These are phyloP conservation scores for Globisporangium yorkense DNA, from an alignment of 352 stramenopile genomes.

Conservation along the genomic window DNA sequence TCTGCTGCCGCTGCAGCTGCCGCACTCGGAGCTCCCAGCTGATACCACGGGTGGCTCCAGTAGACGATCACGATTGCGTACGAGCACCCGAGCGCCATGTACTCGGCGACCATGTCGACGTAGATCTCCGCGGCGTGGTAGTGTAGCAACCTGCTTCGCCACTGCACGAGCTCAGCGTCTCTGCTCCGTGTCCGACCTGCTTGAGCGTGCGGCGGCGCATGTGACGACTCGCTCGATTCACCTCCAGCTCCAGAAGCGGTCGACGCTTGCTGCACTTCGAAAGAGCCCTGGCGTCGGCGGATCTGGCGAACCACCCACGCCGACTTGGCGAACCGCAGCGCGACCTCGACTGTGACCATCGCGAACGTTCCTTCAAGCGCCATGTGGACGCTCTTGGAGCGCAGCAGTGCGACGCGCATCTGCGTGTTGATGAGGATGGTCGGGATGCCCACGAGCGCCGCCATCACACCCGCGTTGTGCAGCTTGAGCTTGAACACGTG, in stretches of 20 bases:
- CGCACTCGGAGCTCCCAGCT: background rate
- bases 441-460: slow-evolving; percentile 23
- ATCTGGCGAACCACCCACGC: slow-evolving; percentile 1
- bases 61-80: slow-evolving; percentile 27
- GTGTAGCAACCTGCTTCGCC: slow-evolving; percentile 4
- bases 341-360: slow-evolving; percentile 24
- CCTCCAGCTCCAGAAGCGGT: background rate
- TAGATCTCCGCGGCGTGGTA: slow-evolving; percentile 13
- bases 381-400: slow-evolving; percentile 17
- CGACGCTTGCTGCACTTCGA: background rate
- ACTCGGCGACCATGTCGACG: slow-evolving; percentile 44
- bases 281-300: background rate
- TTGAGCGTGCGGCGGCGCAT: background rate
- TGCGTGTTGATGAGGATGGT: slow-evolving; percentile 42
- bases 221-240: background rate
- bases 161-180: slow-evolving; percentile 4
- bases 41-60: slow-evolving; percentile 30
- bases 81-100: slow-evolving; percentile 39
- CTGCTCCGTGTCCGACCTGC: background rate
- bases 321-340: slow-evolving; percentile 19
- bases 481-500: slow-evolving; percentile 24
- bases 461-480: slow-evolving; percentile 28
- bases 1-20: background rate
- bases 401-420: slow-evolving; percentile 25
- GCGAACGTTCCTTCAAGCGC: slow-evolving; percentile 20